phyloP scores from a whole-genome alignment of 2,329 filamentous ascomycete species.

The Pseudogymnoascus sp. region DNA sequence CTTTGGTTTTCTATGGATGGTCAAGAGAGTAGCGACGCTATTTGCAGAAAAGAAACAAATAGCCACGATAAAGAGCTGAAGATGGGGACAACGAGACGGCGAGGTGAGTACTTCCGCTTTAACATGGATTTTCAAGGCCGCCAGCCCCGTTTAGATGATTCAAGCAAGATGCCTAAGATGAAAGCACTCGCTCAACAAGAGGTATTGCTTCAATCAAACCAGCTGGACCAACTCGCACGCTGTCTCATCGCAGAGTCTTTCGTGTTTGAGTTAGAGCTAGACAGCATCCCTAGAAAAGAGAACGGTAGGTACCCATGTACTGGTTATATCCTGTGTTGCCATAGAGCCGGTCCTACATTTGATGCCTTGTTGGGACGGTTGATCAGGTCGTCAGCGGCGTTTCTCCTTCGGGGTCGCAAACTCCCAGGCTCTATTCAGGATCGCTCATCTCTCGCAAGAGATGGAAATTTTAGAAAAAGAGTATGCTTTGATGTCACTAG shows the following conservation, averaged over 20 bases:
- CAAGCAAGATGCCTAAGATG: slow-evolving; percentile 17
- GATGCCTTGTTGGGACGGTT: slow-evolving; percentile 15
- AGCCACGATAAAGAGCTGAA: slow-evolving; percentile 5
- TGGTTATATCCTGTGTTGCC: slow-evolving; percentile 18
- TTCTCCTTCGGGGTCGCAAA: slow-evolving; percentile 16
- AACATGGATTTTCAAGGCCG: slow-evolving; percentile 17
- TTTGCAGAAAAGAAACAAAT: slow-evolving; percentile 8
- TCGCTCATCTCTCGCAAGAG: slow-evolving; percentile 15
- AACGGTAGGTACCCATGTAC: slow-evolving; percentile 16
- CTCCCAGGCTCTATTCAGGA: slow-evolving; percentile 15
- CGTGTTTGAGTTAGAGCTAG: slow-evolving; percentile 18
- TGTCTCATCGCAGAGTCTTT: slow-evolving; percentile 19
- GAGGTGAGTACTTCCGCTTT: slow-evolving; percentile 12
- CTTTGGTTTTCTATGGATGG: slow-evolving; percentile 17
- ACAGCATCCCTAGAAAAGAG: slow-evolving; percentile 13
- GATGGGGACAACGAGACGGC: slow-evolving; percentile 10
- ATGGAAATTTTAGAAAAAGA: slow-evolving; percentile 20
- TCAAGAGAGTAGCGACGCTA: slow-evolving; percentile 14
- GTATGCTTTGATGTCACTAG: slow-evolving; percentile 14
- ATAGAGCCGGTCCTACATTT: slow-evolving; percentile 13
- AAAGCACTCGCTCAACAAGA: slow-evolving; percentile 12
- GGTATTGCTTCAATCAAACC: slow-evolving; percentile 13
- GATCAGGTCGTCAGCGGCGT: slow-evolving; percentile 15
- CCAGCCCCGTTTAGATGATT: neutral
- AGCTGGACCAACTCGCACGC: slow-evolving; percentile 16